Evolutionary conservation across 2,329 filamentous ascomycete species (phyloP), one percentile per base, ranked within the genome.

Genomic region (Knufia petricola): DNA sequence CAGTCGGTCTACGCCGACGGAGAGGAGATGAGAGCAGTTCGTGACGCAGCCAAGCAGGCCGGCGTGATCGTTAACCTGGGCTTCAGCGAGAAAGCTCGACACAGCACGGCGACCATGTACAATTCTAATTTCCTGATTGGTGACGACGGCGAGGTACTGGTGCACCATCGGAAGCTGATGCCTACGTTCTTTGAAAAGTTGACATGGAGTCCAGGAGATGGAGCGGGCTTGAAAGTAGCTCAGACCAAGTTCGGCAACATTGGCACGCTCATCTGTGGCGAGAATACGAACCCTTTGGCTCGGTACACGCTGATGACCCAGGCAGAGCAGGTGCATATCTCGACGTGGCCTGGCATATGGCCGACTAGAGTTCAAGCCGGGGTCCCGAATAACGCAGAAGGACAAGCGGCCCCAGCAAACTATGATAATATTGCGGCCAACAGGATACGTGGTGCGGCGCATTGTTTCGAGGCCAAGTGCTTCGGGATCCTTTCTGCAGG

Each of bases 181-280:
- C 73, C 75, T 0, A 78, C 75, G 0, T 78, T 77, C 57, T 78
- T 71, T 50, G 76, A 79, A 60, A 78, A 77, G 53, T 54, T 78
- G 19, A 74, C 69, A 0, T 78, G 75, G 75, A 64, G 64, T 0
- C 67, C 68, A 1, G 75, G 75, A 0, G 75, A 78, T 54, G 75
- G 75, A 0, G 49, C 69, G 23, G 75, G 75, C 0, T 54, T 79
- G 3, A 62, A 60, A 1, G 68, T 77, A 0, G 67, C 69, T 0
- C 64, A 75, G 0, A 74, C 71, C 0, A 49, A 53, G 0, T 66
- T 66, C 40, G 74, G 73, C 1, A 71, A 66, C 46, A 66, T 78
- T 8, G 74, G 74, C 1, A 64, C 60, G 3, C 57, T 78, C 46
- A 76, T 79, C 13, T 78, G 75, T 52, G 75, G 75, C 1, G 76